Conservation (phyloP, 1,139 yeast species). For the Geotrichum reessii region DNA sequence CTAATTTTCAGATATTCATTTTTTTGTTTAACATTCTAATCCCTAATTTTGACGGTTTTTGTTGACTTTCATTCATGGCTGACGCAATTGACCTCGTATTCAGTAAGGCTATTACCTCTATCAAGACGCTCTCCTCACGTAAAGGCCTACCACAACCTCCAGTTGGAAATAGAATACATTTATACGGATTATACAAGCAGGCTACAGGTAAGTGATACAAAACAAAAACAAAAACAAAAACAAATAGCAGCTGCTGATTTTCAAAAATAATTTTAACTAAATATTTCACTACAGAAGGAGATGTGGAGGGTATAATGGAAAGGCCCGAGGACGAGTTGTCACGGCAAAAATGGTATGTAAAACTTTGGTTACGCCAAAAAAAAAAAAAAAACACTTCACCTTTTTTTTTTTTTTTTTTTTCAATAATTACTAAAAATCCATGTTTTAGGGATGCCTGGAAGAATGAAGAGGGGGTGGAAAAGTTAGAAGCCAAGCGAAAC, state of each 20-base stretch:
- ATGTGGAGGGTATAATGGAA: conserved; percentile 59
- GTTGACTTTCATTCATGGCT: conserved; percentile 19
- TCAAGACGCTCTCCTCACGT: conserved; percentile 63
- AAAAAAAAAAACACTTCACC: not conserved
- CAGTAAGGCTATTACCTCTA: conserved; percentile 73
- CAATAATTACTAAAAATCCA: not conserved
- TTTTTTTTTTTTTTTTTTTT: not conserved
- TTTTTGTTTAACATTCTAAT: not conserved
- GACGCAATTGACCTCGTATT: conserved; percentile 52
- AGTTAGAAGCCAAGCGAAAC: conserved; percentile 4
- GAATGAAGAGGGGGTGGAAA: not conserved
- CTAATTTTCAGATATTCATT: not conserved
- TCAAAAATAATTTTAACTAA: not conserved
- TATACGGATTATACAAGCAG: conserved; percentile 81
- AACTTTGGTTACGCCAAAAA: not conserved
- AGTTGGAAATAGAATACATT: conserved; percentile 58
- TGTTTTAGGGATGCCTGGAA: conserved; percentile 6
- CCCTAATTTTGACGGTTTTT: not conserved
- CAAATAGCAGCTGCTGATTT: not conserved
- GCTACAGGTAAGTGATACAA: conserved; percentile 44
- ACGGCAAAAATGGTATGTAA: conserved; percentile 53
- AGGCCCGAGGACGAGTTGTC: conserved; percentile 61
- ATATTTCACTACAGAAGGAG: conserved; percentile 53
- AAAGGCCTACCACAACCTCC: conserved; percentile 76
- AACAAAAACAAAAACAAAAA: not conserved